Base-by-base conservation (phyloP, 768 basidiomycete species). In the Rhizopogon rudus region DNA sequence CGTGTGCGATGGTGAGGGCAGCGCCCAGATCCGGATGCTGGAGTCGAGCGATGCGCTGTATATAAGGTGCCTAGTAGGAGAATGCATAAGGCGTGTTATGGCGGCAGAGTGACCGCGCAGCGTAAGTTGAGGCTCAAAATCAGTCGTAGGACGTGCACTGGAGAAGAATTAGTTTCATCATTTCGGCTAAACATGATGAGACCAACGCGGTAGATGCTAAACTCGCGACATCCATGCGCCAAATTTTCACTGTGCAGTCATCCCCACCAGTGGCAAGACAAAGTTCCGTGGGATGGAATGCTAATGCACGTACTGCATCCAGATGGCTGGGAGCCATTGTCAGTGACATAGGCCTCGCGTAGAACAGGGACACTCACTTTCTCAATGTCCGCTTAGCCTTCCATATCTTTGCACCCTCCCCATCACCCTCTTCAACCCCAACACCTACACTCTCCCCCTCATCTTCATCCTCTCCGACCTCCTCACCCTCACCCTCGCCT, bases 41-140 rank as follows among this genome's bases (percentile, higher is more conserved):
- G 91, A 88, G 69, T 99, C 97, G 43, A 98, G 75, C 0, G 94
- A 97, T 12, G 91, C 93, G 7, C 94, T 95, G 71, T 94, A 96
- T 43, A 99, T 74, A 13, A 88, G 72, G 40, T 84, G 82, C 59
- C 85, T 86, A 8, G 84, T 80, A 2, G 91, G 85, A 2, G 91
- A 83, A 65, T 92, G 84, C 31, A 90, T 81, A 22, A 98, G 78
- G 33, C 88, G 82, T 1, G 96, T 98, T 63, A 98, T 88, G 37
- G 92, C 84, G 10, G 88, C 88, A 13, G 93, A 91, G 71, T 98
- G 97, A 4, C 94, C 94, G 13, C 97, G 90, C 53, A 92, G 84
- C 1, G 97, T 98, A 40, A 95, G 77, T 64, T 93, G 87, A 2
- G 97, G 96, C 65, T 98, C 95, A 39, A 92, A 82, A 65, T 98